Base-by-base conservation (phyloP, 1,284 basidiomycete genomes). In the Porodaedalea pini region DNA sequence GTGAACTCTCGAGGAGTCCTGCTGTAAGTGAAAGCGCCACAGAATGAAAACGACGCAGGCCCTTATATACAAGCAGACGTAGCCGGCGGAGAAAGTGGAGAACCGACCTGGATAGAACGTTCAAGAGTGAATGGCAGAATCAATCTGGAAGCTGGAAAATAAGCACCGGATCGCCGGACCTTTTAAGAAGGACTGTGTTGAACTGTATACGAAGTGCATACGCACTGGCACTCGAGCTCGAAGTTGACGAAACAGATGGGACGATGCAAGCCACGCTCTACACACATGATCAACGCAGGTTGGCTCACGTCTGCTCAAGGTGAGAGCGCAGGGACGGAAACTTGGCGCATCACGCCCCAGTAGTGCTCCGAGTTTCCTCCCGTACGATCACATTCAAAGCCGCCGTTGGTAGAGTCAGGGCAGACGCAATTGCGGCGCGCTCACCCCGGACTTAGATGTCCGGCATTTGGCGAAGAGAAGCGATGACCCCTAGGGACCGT, bases 391-490 rank as follows among this genome's bases (percentile, higher is more conserved):
- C 21, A 23, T 51, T 41, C 48, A 51, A 45, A 45, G 25, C 56
- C 41, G 50, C 50, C 40, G 56, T 43, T 49, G 45, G 48, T 17
- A 41, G 27, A 40, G 23, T 36, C 51, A 53, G 51, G 27, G 41
- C 51, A 31, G 34, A 56, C 19, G 45, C n/a, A 32, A 19, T 49
- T 32, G 23, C 34, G 48, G 41, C 45, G 56, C 48, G 34, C 49
- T 27, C 45, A 48, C n/a, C 40, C 49, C 56, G 48, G 50, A 57
- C 49, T 51, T 51, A 57, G 49, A 57, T 19, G 37, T 44, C 31
- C 56, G 56, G 56, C 56, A 57, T n/a, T 51, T 32, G 40, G 49
- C 56, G 56, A 57, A 36, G 41, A 57, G 25, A 36, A 19, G 11
- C 19, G 44, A 32, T 19, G 15, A 19, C 15, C 41, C 25, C 40